Percentiles rank a stretch among this genome's conserved stretches.
These are phyloP conservation scores for Citrullus amarus DNA, from an alignment of 306 rosid genomes.

Conservation along the genomic window DNA sequence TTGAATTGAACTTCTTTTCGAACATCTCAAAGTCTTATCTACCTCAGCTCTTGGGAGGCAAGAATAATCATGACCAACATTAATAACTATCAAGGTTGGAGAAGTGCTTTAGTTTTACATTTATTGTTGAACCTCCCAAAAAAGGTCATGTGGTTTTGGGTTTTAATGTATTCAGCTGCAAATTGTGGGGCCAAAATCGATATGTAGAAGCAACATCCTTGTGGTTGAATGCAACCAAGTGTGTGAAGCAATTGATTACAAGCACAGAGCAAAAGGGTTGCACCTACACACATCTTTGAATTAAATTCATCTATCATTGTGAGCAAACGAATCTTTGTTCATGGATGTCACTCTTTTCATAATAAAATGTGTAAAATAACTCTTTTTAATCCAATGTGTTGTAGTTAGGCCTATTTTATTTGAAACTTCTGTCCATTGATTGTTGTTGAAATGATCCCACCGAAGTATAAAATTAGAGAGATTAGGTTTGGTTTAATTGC, in stretches of 20 bases:
- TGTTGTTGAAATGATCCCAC: not conserved
- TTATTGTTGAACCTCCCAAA: not conserved
- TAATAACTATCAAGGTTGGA: not conserved
- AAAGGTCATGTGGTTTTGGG: not conserved
- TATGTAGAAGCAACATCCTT: not conserved
- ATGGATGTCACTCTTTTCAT: not conserved
- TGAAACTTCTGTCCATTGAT: not conserved
- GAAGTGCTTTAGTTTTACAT: not conserved
- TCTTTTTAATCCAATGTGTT: not conserved
- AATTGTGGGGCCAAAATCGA: conserved; percentile 5
- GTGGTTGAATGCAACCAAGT: not conserved
- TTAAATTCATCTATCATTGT: not conserved
- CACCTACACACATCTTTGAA: not conserved
- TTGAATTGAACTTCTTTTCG: not conserved
- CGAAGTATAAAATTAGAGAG: not conserved
- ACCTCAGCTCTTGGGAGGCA: not conserved
- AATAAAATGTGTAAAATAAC: not conserved
- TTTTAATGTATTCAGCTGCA: not conserved
- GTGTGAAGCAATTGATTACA: not conserved
- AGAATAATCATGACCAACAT: conserved; percentile 2
- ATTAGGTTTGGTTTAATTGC: not conserved
- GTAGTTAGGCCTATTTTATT: not conserved
- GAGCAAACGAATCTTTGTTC: not conserved
- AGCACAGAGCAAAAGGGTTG: not conserved
- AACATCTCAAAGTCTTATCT: not conserved